phyloP scores from a whole-genome alignment of 164 flowering plant genomes.

The Cinnamomum micranthum region DNA sequence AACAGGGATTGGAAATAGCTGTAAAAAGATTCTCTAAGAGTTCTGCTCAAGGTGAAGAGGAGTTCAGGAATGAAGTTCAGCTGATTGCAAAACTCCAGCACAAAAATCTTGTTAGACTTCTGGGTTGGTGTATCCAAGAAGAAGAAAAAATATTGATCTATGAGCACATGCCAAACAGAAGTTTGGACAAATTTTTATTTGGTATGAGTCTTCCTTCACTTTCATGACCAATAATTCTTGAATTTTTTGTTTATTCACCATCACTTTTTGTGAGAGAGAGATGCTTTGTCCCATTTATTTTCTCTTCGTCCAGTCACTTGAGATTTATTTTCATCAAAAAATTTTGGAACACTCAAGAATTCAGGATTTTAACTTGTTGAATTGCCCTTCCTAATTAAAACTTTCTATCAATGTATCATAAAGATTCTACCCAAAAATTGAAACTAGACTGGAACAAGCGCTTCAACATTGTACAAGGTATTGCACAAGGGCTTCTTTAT shows the following conservation, averaged over 20 bases:
- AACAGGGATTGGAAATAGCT: conserved; percentile 28
- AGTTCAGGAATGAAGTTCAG: conserved; percentile 31
- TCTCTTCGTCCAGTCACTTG: not conserved
- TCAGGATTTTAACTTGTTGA: not conserved
- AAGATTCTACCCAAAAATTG: conserved; percentile 19
- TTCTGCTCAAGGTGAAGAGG: conserved; percentile 33
- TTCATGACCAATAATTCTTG: not conserved
- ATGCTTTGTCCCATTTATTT: no score
- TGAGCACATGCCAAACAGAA: conserved; percentile 32
- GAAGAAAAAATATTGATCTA: conserved; percentile 35
- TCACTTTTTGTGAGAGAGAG: not conserved
- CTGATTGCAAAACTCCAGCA: conserved; percentile 41
- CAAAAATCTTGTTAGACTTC: conserved; percentile 32
- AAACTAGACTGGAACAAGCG: conserved; percentile 34
- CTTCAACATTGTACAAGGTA: conserved; percentile 29
- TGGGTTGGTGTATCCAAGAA: conserved; percentile 32
- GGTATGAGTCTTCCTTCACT: conserved; percentile 10
- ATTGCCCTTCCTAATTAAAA: not conserved
- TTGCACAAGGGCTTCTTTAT: conserved; percentile 40
- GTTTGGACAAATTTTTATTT: conserved; percentile 27
- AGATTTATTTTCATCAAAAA: not conserved
- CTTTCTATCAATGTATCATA: not conserved
- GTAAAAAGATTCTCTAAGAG: conserved; percentile 35
- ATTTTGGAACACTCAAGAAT: not conserved
- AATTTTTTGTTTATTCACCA: not conserved